A percentile compares a stretch with the other conserved stretches of the same genome.
Evolutionary conservation across 805 yeast species (phyloP).

Genomic region (Candida nitratophila): DNA sequence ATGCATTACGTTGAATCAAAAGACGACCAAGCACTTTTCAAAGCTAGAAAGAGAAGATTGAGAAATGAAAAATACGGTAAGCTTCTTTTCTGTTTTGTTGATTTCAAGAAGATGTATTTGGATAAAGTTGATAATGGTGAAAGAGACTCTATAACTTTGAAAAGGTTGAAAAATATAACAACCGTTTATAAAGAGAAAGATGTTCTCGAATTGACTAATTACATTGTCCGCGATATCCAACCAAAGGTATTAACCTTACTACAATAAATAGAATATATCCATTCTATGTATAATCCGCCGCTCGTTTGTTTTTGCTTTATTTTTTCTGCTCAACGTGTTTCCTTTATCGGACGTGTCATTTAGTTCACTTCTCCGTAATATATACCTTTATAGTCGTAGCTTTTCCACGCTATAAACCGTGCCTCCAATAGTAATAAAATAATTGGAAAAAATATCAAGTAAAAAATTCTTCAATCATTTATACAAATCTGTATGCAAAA

Average conservation of each 20-base stretch:
- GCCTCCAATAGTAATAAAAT: no score
- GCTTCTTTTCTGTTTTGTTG: constrained; percentile 17
- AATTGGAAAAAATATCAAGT: no score
- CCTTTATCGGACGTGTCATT: no score
- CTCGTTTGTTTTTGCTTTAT: no score
- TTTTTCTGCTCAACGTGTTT: no score
- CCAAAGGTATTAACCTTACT: constrained; percentile 8
- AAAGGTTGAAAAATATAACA: constrained; percentile 4
- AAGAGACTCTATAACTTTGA: not conserved
- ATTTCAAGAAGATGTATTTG: constrained; percentile 8
- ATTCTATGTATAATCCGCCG: no score
- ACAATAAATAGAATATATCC: no score
- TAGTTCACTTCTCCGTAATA: no score
- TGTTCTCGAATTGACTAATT: constrained; percentile 10
- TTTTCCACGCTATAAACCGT: no score
- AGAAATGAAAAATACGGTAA: constrained; percentile 20
- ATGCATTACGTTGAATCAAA: not conserved
- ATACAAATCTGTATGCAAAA: no score
- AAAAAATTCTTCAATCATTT: no score
- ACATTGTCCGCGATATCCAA: constrained; percentile 6
- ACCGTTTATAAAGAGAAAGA: constrained; percentile 7
- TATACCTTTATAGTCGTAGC: no score
- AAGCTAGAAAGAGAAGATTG: constrained; percentile 9
- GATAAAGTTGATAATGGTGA: not conserved
- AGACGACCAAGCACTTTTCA: not conserved